Base-by-base conservation (phyloP, 1,139 yeast genomes). In the Zygoascus sp. region DNA sequence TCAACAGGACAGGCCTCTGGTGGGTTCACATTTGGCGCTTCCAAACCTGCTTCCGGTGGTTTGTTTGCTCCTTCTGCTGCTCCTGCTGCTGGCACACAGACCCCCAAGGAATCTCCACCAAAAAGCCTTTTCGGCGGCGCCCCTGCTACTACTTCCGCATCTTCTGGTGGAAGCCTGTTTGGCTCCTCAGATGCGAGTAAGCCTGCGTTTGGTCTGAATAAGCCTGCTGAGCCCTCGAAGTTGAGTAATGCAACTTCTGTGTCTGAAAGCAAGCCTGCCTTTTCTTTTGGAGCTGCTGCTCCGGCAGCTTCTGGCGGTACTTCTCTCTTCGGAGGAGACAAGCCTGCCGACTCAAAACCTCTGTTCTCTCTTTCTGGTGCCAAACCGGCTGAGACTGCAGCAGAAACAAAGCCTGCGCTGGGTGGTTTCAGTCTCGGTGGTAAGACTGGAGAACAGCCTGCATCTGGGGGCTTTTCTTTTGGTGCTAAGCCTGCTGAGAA, bases 401-500 rank as follows among this genome's bases (percentile, higher is more conserved):
- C 10, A 15, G 43, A 20, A n/a, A 13, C 25, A 10, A 19, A 17
- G 16, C 28, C 43, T 10, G 34, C 34, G 7, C 5, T 13, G 11
- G 43, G 36, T 13, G 35, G 39, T 11, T 28, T 46, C 11, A 23
- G 42, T 11, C 16, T 27, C 13, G 32, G 32, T 21, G 46, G 49
- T 9, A 23, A 23, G 28, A 17, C 15, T 23, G 28, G 15, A n/a
- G 11, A n/a, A 8, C 15, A 36, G 19, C 40, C 28, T 10, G 40
- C 40, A 17, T 11, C 49, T 16, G 46, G 45, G 32, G 32, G 37
- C n/a, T 27, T 45, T 9, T 21, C 39, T 10, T 53, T 53, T 42
- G 56, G 56, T 17, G 46, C 51, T 10, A 15, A 49, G 16, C 36
- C 54, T 10, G 48, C 36, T 11, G 28, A 21, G 11, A 17, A 38